Evolutionary conservation across 768 basidiomycete species (phyloP).

Genomic region (Galerina sulciceps): DNA sequence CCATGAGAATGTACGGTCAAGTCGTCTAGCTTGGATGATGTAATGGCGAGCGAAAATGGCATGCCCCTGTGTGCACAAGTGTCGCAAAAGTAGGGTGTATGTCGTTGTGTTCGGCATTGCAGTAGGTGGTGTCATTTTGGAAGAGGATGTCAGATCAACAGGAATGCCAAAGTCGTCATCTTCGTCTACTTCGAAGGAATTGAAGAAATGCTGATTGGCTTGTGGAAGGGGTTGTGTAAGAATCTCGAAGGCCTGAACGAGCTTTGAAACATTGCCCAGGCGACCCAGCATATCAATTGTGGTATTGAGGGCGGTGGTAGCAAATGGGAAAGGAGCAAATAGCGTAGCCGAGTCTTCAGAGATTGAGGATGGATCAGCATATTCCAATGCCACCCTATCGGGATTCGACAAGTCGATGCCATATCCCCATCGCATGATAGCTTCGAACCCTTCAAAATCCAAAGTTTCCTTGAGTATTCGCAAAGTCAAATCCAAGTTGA

Average conservation of each 20-base stretch:
- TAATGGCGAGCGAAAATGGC: conserved; percentile 69
- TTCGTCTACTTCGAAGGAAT: conserved; percentile 73
- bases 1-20: conserved; percentile 43
- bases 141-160: conserved; percentile 33
- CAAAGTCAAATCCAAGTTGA: conserved; percentile 67
- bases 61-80: conserved; percentile 54
- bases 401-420: conserved; percentile 79
- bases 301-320: conserved; percentile 72
- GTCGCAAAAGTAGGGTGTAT: conserved; percentile 63
- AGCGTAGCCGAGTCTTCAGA: not conserved
- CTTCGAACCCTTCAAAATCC: conserved; percentile 58
- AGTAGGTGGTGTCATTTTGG: conserved; percentile 40
- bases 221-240: conserved; percentile 72
- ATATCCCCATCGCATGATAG: conserved; percentile 69
- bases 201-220: conserved; percentile 48
- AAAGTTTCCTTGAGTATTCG: conserved; percentile 71
- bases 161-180: conserved; percentile 69
- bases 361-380: conserved; percentile 17
- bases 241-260: conserved; percentile 79
- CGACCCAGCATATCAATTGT: conserved; percentile 73
- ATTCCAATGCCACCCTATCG: conserved; percentile 64
- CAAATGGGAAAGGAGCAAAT: conserved; percentile 49
- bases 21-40: conserved; percentile 51
- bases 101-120: conserved; percentile 70
- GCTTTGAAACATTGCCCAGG: conserved; percentile 59